Evolutionary conservation across 2,329 filamentous ascomycete species (phyloP), one percentile per base, ranked within the genome.

Genomic region (Incumbomyces delicatus): DNA sequence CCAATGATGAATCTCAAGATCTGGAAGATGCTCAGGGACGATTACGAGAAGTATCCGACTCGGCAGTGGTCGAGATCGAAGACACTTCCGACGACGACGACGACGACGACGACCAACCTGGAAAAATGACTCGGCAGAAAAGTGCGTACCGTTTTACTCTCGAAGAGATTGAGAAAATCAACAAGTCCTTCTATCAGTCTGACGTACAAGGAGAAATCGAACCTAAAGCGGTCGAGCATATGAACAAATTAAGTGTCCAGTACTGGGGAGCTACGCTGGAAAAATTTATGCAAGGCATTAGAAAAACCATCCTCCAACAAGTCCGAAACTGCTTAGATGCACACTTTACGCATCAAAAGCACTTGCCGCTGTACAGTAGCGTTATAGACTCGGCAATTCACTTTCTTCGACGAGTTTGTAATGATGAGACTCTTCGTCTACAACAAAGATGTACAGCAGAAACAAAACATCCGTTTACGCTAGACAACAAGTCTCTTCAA

Each of bases 181-280:
- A 83, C 12, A 62, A 67, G 14, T 63, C 68, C 3, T 76, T 76
- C 11, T 75, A 73, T 20, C 69, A 69, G 14, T 73, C 77, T 0
- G 79, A 80, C 0, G 69, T 80, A 53, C 78, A 78, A 0, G 73
- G 75, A 6, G 69, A 79, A 0, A 74, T 78, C 0, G 74, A 80
- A 0, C 72, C 76, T 0, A 74, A 77, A 32, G 78, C 83, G 0
- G 78, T 81, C 17, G 73, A 80, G 22, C 68, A 69, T 0, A 66
- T 85, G 13, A 78, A 76, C 38, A 66, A 70, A 13, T 64, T 75
- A n/a, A 74, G 75, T 0, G 73, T 85, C 1, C 58, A 61, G 6
- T 73, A 76, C 1, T 86, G 83, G 83, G 58, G 70, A 1, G 56
- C 57, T 0, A 78, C 79, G 0, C 67, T 81, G 39, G 58, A 70